Evolutionary conservation across 768 basidiomycete genomes (phyloP).

Genomic region (Tricholoma matsutake): DNA sequence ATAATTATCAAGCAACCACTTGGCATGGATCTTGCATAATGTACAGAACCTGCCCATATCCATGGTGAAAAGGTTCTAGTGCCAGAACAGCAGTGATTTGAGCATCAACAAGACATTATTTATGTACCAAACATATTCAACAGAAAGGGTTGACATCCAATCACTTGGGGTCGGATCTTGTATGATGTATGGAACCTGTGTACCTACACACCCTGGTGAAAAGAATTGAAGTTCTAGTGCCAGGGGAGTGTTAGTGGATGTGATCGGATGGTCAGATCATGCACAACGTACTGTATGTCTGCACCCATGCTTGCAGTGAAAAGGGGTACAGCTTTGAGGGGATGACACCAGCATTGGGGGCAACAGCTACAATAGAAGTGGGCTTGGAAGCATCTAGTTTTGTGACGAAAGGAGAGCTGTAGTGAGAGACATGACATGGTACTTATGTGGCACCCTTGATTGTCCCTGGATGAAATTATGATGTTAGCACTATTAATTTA

Average conservation of each 20-base stretch:
- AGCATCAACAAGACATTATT: background rate
- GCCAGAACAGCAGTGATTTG: background rate
- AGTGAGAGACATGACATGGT: too few relatives aligned
- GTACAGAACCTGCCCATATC: background rate
- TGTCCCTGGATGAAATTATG: too few relatives aligned
- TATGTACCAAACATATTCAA: background rate
- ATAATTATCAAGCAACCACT: too few relatives aligned
- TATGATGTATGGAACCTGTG: background rate
- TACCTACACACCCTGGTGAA: too few relatives aligned
- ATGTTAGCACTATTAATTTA: too few relatives aligned
- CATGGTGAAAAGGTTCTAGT: background rate
- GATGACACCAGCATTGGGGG: background rate
- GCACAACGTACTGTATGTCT: background rate
- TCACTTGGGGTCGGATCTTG: background rate
- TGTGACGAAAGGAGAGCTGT: too few relatives aligned
- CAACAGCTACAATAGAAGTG: background rate
- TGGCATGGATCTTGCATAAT: background rate
- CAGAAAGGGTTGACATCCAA: background rate
- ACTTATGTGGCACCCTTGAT: too few relatives aligned
- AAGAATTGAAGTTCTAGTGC: background rate
- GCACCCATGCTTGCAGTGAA: background rate
- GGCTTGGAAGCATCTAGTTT: too few relatives aligned
- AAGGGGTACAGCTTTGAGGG: background rate
- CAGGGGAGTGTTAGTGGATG: slow-evolving; percentile 1
- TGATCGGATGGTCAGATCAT: background rate